Base-by-base conservation (phyloP, 352 stramenopile genomes). In the Peronospora destructor region DNA sequence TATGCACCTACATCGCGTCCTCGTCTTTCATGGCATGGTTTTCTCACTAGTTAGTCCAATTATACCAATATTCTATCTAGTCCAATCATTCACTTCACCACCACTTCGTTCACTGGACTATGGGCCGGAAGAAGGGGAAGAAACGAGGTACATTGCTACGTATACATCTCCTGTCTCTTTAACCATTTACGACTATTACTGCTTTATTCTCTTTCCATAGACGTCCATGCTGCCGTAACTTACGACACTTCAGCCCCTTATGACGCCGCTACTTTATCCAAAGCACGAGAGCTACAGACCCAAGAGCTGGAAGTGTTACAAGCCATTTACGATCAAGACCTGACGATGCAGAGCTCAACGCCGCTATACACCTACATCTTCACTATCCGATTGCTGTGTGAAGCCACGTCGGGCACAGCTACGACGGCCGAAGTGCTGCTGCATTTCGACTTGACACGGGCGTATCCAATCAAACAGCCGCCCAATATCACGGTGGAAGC, bases 331-430 rank as follows among this genome's bases (percentile, higher is more conserved):
- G 84, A 87, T 66, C 64, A 53, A 6, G 84, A 94, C 36, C 59
- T 89, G 7, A 61, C 68, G 10, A 55, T 77, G 21, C 74, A 92
- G 44, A 83, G 76, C 45, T 71, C 80, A 13, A 91, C 79, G 47
- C 78, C 73, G n/a, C 53, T 91, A 45, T 91, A 89, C 57, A 76
- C 68, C 40, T 67, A 89, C 65, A 87, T 91, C 47, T 94, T 94
- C 53, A 72, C 76, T 39, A 87, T 94, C 38, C 68, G 66, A n/a
- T 44, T 94, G 50, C 52, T 58, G 17, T 87, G 72, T 46, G 78
- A 91, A 45, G 56, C 56, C 39, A 61, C 48, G 9, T 59, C 56
- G 1, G 68, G 59, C n/a, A 60, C 61, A 5, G 50, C 36, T 28
- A 71, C 66, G 29, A 78, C 66, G 9, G 78, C 73, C n/a, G 71